Conservation (phyloP, 169 alveolate genomes). For the Eimeria tenella region DNA sequence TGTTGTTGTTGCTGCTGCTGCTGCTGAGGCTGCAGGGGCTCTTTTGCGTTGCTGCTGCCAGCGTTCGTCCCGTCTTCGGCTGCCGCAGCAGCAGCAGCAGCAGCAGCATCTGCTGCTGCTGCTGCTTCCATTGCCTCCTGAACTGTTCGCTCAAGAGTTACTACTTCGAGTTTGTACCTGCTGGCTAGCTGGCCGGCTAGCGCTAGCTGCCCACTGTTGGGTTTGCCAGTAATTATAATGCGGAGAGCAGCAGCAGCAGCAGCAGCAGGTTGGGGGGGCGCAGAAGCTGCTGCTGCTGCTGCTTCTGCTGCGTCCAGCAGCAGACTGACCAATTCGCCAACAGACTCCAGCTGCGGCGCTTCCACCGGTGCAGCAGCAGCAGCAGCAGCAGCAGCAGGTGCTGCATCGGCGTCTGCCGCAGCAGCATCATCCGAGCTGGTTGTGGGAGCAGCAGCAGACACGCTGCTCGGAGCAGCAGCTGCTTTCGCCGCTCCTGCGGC, state of each 20-base stretch:
- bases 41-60: background rate
- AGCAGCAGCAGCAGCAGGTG: slow-evolving; percentile 16
- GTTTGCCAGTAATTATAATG: background rate
- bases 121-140: background rate
- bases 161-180: background rate
- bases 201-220: background rate
- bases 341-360: background rate
- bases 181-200: slow-evolving; percentile 4
- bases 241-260: slow-evolving; percentile 3
- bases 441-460: background rate
- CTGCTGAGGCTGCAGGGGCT: background rate
- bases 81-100: background rate
- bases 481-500: background rate
- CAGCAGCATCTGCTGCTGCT: background rate
- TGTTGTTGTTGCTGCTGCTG: background rate
- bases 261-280: background rate
- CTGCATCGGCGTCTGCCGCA: background rate
- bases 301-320: background rate
- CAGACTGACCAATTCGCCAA: background rate
- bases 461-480: background rate
- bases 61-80: background rate
- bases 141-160: background rate
- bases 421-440: background rate
- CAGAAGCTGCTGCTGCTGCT: background rate
- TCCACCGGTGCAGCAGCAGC: background rate